Percentiles rank a stretch among this genome's conserved stretches.
These are phyloP conservation scores for Microglena sp. DNA, from an alignment of 139 green algal species.

Conservation along the genomic window DNA sequence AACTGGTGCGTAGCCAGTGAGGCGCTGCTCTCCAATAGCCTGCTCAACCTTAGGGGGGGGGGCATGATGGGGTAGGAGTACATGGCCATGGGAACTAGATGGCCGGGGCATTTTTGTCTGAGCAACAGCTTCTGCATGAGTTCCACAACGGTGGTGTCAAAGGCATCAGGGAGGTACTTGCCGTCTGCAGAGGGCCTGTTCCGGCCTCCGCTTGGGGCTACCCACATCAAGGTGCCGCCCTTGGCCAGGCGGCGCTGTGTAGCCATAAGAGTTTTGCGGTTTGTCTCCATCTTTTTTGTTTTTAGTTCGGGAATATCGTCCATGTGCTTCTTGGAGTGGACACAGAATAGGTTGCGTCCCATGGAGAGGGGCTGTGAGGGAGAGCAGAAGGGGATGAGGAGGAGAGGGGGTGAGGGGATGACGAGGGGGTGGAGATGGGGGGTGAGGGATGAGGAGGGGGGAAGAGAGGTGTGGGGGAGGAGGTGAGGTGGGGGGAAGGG, in stretches of 20 bases:
- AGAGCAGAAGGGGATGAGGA: too few relatives aligned
- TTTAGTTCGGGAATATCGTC: slow-evolving; percentile 82
- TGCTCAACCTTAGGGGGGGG: slow-evolving; percentile 71
- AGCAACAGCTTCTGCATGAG: slow-evolving; percentile 63
- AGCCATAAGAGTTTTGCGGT: slow-evolving; percentile 10
- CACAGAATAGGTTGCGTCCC: slow-evolving; percentile 97
- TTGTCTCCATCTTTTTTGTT: slow-evolving; percentile 33
- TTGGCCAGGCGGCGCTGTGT: slow-evolving; percentile 46
- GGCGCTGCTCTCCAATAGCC: slow-evolving; percentile 72
- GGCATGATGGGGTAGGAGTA: slow-evolving; percentile 85
- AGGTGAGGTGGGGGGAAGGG: too few relatives aligned
- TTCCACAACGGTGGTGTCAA: slow-evolving; percentile 79
- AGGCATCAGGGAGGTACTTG: slow-evolving; percentile 54
- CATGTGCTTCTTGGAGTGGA: slow-evolving; percentile 96
- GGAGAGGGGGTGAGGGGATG: too few relatives aligned
- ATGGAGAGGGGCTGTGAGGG: slow-evolving; percentile 98
- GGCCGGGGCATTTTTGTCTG: slow-evolving; percentile 36
- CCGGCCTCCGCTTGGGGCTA: slow-evolving; percentile 76
- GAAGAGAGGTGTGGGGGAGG: too few relatives aligned
- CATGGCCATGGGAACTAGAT: slow-evolving; percentile 92
- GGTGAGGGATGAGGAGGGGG: too few relatives aligned
- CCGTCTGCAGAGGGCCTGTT: slow-evolving; percentile 45
- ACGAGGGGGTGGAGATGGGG: too few relatives aligned
- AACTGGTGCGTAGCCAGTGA: slow-evolving; percentile 58
- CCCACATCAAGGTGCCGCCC: slow-evolving; percentile 82